These are phyloP conservation scores for Cucurbita moschata DNA, from an alignment of 306 rosid genomes.

Conservation along the genomic window DNA sequence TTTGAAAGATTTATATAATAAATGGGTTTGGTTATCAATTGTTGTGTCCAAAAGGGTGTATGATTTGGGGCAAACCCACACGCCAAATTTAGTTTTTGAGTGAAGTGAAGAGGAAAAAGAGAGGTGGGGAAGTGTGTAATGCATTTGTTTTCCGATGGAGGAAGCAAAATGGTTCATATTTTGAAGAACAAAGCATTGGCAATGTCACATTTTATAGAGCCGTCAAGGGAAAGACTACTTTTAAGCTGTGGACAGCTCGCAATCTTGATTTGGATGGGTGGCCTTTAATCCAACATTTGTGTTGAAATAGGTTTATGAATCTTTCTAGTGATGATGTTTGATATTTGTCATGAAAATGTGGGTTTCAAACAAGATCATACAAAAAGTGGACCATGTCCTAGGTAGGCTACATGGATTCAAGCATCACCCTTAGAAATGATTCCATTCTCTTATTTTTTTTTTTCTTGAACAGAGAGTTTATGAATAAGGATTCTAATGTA, in stretches of 20 bases:
- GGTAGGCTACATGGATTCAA: no score
- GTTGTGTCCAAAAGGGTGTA: neutral
- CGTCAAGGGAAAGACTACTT: neutral
- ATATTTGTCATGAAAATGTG: no score
- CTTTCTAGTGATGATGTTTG: no score
- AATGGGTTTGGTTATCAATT: neutral
- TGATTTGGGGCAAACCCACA: neutral
- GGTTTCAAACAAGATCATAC: no score
- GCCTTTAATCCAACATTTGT: neutral
- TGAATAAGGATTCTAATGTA: no score
- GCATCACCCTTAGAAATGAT: no score
- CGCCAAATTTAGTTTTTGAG: conserved; percentile 1
- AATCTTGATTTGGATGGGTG: neutral
- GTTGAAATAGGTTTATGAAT: neutral
- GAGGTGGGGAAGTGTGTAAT: neutral
- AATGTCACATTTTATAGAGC: neutral
- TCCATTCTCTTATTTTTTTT: no score
- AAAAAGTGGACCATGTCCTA: no score
- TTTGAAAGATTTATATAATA: neutral
- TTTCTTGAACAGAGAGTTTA: no score
- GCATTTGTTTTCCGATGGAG: neutral
- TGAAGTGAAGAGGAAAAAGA: neutral
- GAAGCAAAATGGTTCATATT: neutral
- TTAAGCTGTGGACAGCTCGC: neutral
- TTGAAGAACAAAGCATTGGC: neutral